phyloP scores from a whole-genome alignment of 2,329 filamentous ascomycete species.

The Thielaviopsis euricoi region DNA sequence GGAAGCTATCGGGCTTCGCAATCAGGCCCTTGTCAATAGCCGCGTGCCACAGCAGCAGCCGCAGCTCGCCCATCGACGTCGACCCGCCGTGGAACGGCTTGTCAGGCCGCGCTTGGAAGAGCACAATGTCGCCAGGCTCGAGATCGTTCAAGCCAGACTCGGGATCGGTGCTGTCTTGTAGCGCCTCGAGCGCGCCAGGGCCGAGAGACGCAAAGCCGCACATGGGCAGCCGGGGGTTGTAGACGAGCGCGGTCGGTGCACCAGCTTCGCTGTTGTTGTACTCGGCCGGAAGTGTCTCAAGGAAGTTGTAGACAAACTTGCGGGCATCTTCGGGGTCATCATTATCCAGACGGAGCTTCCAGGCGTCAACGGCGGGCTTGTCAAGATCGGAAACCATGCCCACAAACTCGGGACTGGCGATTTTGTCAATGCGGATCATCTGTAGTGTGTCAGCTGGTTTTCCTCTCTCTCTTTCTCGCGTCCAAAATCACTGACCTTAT shows the following conservation, averaged over 20 bases:
- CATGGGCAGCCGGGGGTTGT: constrained; percentile 57
- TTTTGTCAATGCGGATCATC: constrained; percentile 49
- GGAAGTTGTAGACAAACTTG: constrained; percentile 50
- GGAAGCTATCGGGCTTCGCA: constrained; percentile 31
- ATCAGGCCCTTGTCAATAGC: constrained; percentile 49
- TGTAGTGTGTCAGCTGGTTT: constrained; percentile 20
- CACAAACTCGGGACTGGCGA: constrained; percentile 47
- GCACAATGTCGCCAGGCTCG: constrained; percentile 59
- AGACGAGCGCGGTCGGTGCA: constrained; percentile 64
- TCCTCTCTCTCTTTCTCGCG: not conserved
- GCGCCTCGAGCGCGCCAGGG: constrained; percentile 16
- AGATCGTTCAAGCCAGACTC: constrained; percentile 20
- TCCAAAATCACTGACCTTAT: constrained; percentile 30
- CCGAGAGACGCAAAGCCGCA: constrained; percentile 64
- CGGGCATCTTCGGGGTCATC: constrained; percentile 34
- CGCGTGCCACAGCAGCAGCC: constrained; percentile 50
- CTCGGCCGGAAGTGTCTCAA: constrained; percentile 43
- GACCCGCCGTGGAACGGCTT: constrained; percentile 55
- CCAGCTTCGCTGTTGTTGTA: constrained; percentile 57
- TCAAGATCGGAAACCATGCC: constrained; percentile 56
- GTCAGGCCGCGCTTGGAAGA: constrained; percentile 63
- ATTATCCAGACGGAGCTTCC: constrained; percentile 45
- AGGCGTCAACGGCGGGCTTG: constrained; percentile 57
- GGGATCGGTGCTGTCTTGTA: constrained; percentile 17
- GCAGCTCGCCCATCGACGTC: constrained; percentile 52